Base-by-base conservation (phyloP, 108 stramenopile species). In the Pelagomonas calceolata region DNA sequence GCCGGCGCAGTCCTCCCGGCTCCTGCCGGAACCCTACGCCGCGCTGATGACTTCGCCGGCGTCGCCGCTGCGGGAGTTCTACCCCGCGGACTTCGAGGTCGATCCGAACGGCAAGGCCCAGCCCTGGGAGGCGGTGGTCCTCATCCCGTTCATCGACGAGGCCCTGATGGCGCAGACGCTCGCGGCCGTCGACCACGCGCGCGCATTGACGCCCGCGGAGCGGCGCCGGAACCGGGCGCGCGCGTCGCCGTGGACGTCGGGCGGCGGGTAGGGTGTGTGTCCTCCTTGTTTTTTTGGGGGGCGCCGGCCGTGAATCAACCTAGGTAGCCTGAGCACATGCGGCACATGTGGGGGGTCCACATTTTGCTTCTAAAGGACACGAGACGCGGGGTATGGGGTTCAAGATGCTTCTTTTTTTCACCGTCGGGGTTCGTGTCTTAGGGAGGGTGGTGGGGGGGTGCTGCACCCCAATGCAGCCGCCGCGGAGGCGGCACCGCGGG, bases 71-170 rank as follows among this genome's bases (percentile, higher is more conserved):
- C 82, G 84, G 32, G 75, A 90, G 15, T 96, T 81, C 73, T 99
- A 94, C 82, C 96, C 95, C 17, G 66, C 70, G 65, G 88, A 88
- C 67, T 93, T 93, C 75, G 76, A 73, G 4, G 76, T 84, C 18
- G 92, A 93, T 77, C 78, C 88, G 4, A 93, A 93, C 73, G 92
- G 92, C 31, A 93, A 93, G 72, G 76, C 89, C n/a, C 89, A 89
- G 70, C 81, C 90, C 16, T 99, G 98, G 98, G 94, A 97, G 76
- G 95, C 93, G 34, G 91, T 99, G 74, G 93, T 94, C 65, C 79
- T 95, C 67, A 91, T 99, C 67, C 98, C 98, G 60, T 99, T 99
- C 77, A 95, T 99, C 72, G 93, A 94, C 37, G 89, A 88, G 67
- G 85, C 82, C 43, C 66, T 84, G 33, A 70, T 99, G 44, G 78